These are phyloP conservation scores for Eleusine coracana DNA, from an alignment of 176 grass and related monocot genomes.

Conservation along the genomic window DNA sequence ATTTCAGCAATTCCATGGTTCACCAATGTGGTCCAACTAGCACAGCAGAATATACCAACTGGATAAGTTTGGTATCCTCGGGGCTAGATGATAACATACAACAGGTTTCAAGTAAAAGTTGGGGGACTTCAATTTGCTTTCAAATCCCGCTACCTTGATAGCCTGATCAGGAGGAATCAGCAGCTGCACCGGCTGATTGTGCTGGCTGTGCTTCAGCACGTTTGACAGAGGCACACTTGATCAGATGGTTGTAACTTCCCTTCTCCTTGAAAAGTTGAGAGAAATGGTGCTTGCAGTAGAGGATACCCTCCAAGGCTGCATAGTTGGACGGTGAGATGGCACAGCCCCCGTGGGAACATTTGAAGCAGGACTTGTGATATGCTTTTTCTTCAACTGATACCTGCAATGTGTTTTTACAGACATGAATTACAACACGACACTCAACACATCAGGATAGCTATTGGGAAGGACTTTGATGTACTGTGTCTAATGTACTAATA, in stretches of 20 bases:
- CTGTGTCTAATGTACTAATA: not conserved
- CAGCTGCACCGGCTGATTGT: constrained; percentile 31
- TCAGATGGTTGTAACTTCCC: constrained; percentile 96
- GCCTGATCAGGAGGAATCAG: constrained; percentile 42
- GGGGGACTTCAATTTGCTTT: constrained; percentile 34
- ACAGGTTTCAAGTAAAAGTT: constrained; percentile 37
- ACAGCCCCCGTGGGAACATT: constrained; percentile 95
- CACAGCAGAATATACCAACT: constrained; percentile 33
- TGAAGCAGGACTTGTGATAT: constrained; percentile 98
- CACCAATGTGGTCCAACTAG: constrained; percentile 40
- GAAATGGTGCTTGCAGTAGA: constrained; percentile 99
- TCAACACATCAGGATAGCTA: not conserved
- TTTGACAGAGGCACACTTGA: constrained; percentile 79
- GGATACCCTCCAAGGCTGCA: constrained; percentile 89
- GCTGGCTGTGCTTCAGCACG: constrained; percentile 49
- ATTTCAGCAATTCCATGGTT: constrained; percentile 29
- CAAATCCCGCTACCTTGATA: not conserved
- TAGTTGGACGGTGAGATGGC: constrained; percentile 89
- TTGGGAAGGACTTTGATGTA: not conserved
- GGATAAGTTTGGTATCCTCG: constrained; percentile 24
- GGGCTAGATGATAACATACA: constrained; percentile 40
- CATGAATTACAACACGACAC: not conserved
- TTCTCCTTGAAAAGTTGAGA: constrained; percentile 99
- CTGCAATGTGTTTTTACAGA: constrained; percentile 44
- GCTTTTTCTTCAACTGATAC: constrained; percentile 87